phyloP scores from a whole-genome alignment of 1,139 yeast genomes.

The Torulaspora pretoriensis region DNA sequence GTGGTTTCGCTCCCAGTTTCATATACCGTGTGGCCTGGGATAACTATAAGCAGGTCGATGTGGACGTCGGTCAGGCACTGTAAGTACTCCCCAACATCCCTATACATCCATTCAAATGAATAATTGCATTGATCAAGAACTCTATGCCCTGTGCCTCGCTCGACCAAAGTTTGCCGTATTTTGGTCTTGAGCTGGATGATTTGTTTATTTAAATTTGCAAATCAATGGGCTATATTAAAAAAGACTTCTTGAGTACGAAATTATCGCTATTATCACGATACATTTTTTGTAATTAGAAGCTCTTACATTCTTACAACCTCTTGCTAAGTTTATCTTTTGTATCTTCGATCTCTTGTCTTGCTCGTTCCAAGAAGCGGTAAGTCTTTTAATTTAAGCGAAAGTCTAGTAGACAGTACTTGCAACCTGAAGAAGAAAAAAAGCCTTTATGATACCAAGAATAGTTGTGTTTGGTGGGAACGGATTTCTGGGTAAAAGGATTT shows the following conservation, averaged over 20 bases:
- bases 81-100: conserved; percentile 3
- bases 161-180: conserved; percentile 29
- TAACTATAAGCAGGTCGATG: conserved; percentile 85
- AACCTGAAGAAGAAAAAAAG: neutral
- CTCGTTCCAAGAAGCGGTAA: neutral
- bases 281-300: conserved; percentile 71
- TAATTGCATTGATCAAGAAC: neutral
- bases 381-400: neutral
- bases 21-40: conserved; percentile 93
- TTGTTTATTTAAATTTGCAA: conserved; percentile 8
- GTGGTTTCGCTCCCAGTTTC: conserved; percentile 95
- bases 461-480: conserved; percentile 86
- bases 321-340: conserved; percentile 1
- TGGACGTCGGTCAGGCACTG: conserved; percentile 41
- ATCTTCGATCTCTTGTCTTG: conserved; percentile 1
- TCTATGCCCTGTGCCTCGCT: conserved; percentile 40
- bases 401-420: neutral
- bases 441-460: conserved; percentile 16
- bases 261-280: conserved; percentile 52
- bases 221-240: conserved; percentile 56
- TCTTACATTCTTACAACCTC: conserved; percentile 43
- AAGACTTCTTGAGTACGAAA: conserved; percentile 73
- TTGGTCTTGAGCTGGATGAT: conserved; percentile 46
- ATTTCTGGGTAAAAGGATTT: conserved; percentile 65
- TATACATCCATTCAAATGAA: conserved; percentile 1